Evolutionary conservation across 1,284 basidiomycete species (phyloP), one percentile per base, ranked within the genome.

Genomic region (Rhodofomes roseus): DNA sequence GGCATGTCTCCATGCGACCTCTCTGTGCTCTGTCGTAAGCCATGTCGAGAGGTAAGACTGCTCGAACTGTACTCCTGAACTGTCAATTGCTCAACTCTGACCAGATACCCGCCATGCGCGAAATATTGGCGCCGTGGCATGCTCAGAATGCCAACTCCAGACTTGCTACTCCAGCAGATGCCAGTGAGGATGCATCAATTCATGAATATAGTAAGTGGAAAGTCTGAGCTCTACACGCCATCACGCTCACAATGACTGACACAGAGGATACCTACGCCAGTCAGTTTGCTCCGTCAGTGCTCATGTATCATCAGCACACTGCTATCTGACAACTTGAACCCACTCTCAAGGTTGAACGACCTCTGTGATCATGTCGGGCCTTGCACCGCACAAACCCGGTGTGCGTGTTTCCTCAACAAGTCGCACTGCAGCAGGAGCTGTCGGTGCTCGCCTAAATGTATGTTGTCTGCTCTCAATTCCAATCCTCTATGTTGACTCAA

Each of bases 291-390:
- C 62, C 62, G 64, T 65, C 27, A 23, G 64, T 53, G 4, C 4
- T n/a, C 8, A 14, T 14, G 1, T 1, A 25, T 25, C 9, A 2
- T 14, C 6, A 4, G 18, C 8, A 2, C 9, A 12, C 31, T 23
- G 2, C 34, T 6, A 11, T n/a, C 36, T 60, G 12, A 63, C 14
- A 7, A 14, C 4, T 8, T 25, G 14, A 20, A 34, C 11, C 31
- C 4, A 11, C 11, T 11, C 5, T 34, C 5, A 5, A 34, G 2
- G 54, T 68, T 65, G 12, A 61, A 65, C 27, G 58, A 61, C 5
- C 79, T 79, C 4, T 84, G 82, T 64, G 66, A 66, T 4, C 82
- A 84, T 62, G 46, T 62, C 0, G 82, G 82, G 0, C 76, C 78
- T 0, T 84, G 82, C 65, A 68, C 68, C 23, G 59, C 64, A 4